Base-by-base conservation (phyloP, 2,329 filamentous ascomycete species). In the Ophidiomyces ophidiicola region DNA sequence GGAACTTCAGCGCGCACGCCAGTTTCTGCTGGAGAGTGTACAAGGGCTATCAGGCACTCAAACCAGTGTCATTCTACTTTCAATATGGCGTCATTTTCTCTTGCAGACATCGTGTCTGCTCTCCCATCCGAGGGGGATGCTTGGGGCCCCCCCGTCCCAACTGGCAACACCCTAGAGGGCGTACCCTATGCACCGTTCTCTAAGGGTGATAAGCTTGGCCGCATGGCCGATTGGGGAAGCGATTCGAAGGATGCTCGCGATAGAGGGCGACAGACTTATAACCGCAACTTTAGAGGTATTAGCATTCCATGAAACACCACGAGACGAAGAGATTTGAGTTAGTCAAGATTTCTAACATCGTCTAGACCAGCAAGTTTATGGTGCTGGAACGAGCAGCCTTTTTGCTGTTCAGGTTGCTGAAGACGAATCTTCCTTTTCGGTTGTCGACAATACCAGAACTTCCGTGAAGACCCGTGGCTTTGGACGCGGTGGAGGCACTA, bases 141-240 rank as follows among this genome's bases (percentile, higher is more conserved):
- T 63, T 98, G 90, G 90, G 90, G 90, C 44, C 88, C 88, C 39
- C 63, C 82, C 45, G 76, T 81, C 51, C 81, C 86, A 45, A 76
- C 69, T 53, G 84, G 94, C 61, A 93, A 84, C 48, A 94, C 83
- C 46, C 75, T 96, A 55, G 80, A 93, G 60, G 90, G 90, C 59
- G 85, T 96, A 35, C 90, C 90, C 26, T 98, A 94, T 63, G 90
- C 90, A 53, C 90, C 90, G 45, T 98, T 90, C 71, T 94, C 87
- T 51, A 98, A 98, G 68, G 86, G 85, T 60, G 90, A 98, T 71
- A 96, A 94, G 74, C 72, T 98, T 44, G 90, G 90, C 57, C 87
- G 90, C 62, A 96, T 98, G 87, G 90, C 90, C 45, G 90, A 98
- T 71, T 98, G 90, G 90, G 93, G 87, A 12, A 59, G 78, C 33